Percentiles rank a stretch among this genome's conserved stretches.
These are phyloP conservation scores for Draba incana DNA, from an alignment of 345 rosid genomes.

Conservation along the genomic window DNA sequence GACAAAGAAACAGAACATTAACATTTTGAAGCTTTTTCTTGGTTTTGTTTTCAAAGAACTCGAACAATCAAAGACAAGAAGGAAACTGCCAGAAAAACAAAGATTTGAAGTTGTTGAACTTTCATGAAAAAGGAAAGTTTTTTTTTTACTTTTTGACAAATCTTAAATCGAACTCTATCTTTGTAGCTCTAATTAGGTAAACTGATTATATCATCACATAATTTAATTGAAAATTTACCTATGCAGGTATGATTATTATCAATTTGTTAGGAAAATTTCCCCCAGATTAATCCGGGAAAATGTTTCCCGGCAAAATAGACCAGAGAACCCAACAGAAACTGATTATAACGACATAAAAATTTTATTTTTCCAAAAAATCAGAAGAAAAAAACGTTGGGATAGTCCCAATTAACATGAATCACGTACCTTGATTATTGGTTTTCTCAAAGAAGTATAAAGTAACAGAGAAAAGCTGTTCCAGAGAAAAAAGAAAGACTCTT, in stretches of 20 bases:
- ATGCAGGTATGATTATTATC: background rate
- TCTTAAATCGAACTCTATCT: constrained; percentile 36
- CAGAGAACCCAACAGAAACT: constrained; percentile 7
- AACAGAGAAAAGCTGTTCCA: constrained; percentile 22
- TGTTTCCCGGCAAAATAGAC: background rate
- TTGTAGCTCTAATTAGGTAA: constrained; percentile 27
- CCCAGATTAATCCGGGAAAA: background rate
- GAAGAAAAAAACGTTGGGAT: background rate
- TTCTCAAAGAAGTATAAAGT: constrained; percentile 26
- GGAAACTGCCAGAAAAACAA: constrained; percentile 29
- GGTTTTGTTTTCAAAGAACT: background rate
- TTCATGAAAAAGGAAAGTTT: constrained; percentile 30
- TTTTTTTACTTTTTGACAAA: constrained; percentile 7
- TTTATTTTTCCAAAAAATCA: background rate
- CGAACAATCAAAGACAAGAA: constrained; percentile 24
- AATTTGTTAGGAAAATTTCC: background rate
- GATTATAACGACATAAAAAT: background rate
- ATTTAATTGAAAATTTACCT: background rate
- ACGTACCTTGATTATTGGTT: constrained; percentile 32
- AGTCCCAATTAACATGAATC: constrained; percentile 23
- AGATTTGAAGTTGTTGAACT: constrained; percentile 43
- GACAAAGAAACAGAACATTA: constrained; percentile 29
- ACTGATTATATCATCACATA: constrained; percentile 22
- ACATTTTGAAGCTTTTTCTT: constrained; percentile 24
- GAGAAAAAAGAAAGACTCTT: background rate